Evolutionary conservation across 495 filamentous ascomycete species (phyloP), one percentile per base, ranked within the genome.

Genomic region (Trichoderma orchidacearum): DNA sequence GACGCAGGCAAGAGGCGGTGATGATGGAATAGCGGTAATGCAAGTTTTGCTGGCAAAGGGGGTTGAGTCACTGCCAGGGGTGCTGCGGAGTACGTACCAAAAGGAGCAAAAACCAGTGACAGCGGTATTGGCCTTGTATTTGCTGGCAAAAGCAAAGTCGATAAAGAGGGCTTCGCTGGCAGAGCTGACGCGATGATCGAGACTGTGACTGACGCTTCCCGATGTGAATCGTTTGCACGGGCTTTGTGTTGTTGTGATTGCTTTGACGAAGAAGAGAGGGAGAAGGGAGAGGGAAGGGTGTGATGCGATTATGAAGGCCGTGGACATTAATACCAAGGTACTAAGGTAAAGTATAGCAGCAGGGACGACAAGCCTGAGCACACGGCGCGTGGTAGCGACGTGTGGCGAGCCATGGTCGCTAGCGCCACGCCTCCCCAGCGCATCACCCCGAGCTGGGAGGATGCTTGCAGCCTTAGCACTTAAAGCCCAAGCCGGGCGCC

Each of bases 191-290:
- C 74, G 75, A 76, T 68, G 67, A 70, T 73, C 73, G 67, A 59
- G 60, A 72, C 75, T 73, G 75, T 74, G 74, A 78, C 75, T 72
- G 71, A 70, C 66, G 66, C 72, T 69, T 76, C 75, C 75, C 72
- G 62, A 65, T 65, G 61, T 62, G 66, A 65, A 63, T 61, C 66
- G 61, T 62, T 66, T 69, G 64, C 66, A 64, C 65, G 62, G 56
- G 56, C 65, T 66, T 66, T 71, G 63, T 62, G 63, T 61, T 64
- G 68, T 67, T 65, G 64, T 66, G 74, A 70, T 72, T 75, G 72
- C 67, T 69, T 74, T 69, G 66, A 61, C 63, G 61, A 63, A 62
- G 61, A 62, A 66, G 65, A 66, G 35, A 51, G 55, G 41, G 57
- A 61, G 54, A 59, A 56, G 64, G 48, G 58, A 64, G 61, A 31